Evolutionary conservation across 352 stramenopile species (phyloP).

Genomic region (Phytopythium cucurbitacearum): DNA sequence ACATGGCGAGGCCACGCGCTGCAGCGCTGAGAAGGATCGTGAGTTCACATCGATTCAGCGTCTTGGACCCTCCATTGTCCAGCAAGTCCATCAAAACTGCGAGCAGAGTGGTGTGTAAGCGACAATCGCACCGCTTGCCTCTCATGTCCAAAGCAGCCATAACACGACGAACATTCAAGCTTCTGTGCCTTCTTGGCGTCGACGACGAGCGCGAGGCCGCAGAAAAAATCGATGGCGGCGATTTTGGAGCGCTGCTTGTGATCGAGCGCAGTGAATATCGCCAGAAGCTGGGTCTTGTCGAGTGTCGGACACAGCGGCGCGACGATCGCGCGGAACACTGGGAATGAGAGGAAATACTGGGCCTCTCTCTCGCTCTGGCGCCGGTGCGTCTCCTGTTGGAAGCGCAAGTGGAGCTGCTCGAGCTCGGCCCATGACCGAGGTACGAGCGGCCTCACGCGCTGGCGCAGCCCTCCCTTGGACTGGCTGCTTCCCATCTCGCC

Average conservation of each 20-base stretch:
- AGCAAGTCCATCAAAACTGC: slow-evolving; percentile 55
- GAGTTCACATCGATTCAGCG: slow-evolving; percentile 56
- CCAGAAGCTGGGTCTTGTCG: slow-evolving; percentile 39
- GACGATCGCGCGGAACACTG: slow-evolving; percentile 43
- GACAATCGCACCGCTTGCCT: background rate
- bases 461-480: slow-evolving; percentile 41
- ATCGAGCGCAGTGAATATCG: slow-evolving; percentile 40
- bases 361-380: slow-evolving; percentile 21
- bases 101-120: background rate
- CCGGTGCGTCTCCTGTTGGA: slow-evolving; percentile 50
- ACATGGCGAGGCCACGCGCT: slow-evolving; percentile 44
- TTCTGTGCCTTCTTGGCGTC: slow-evolving; percentile 63
- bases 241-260: slow-evolving; percentile 18
- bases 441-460: slow-evolving; percentile 34
- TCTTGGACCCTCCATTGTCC: slow-evolving; percentile 57
- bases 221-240: slow-evolving; percentile 55
- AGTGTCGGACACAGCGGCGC: slow-evolving; percentile 19
- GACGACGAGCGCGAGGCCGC: slow-evolving; percentile 46
- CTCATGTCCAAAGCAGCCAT: background rate
- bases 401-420: slow-evolving; percentile 52
- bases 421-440: slow-evolving; percentile 48
- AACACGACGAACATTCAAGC: slow-evolving; percentile 40
- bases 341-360: slow-evolving; percentile 54
- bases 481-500: slow-evolving; percentile 47
- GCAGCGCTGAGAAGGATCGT: slow-evolving; percentile 49